Evolutionary conservation across 768 basidiomycete species (phyloP).

Genomic region (Russula olivacea): DNA sequence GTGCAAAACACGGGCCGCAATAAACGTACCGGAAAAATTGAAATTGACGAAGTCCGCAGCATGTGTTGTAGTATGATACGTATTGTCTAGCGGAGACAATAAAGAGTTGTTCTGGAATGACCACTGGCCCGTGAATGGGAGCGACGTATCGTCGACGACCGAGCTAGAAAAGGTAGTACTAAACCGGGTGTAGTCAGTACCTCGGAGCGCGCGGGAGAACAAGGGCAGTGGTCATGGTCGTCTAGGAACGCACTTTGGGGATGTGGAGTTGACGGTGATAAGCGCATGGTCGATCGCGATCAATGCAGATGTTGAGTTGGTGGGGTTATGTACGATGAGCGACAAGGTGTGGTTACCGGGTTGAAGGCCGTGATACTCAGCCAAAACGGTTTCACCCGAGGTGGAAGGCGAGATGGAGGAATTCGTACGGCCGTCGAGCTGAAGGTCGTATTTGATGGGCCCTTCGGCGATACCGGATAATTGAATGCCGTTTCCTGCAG

Average conservation of each 20-base stretch:
- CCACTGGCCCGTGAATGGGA: conserved; percentile 57
- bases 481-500: conserved; percentile 57
- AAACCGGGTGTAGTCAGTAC: conserved; percentile 30
- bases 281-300: conserved; percentile 55
- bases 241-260: conserved; percentile 32
- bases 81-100: conserved; percentile 24
- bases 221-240: not conserved
- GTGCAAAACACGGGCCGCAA: not conserved
- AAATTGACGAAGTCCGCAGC: conserved; percentile 43
- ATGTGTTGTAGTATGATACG: conserved; percentile 33
- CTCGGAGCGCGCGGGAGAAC: not conserved
- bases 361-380: conserved; percentile 42
- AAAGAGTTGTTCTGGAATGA: conserved; percentile 29
- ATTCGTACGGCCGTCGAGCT: conserved; percentile 40
- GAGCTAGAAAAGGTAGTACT: conserved; percentile 33
- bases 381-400: conserved; percentile 40
- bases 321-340: conserved; percentile 43
- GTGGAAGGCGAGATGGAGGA: conserved; percentile 28
- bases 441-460: conserved; percentile 30
- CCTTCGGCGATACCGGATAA: conserved; percentile 47
- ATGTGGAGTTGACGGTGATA: conserved; percentile 37
- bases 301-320: conserved; percentile 31
- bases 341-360: conserved; percentile 50
- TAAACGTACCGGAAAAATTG: conserved; percentile 44
- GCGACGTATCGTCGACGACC: conserved; percentile 39